Evolutionary conservation across 805 yeast species (phyloP).

Genomic region (Sugiyamaella valdiviana): DNA sequence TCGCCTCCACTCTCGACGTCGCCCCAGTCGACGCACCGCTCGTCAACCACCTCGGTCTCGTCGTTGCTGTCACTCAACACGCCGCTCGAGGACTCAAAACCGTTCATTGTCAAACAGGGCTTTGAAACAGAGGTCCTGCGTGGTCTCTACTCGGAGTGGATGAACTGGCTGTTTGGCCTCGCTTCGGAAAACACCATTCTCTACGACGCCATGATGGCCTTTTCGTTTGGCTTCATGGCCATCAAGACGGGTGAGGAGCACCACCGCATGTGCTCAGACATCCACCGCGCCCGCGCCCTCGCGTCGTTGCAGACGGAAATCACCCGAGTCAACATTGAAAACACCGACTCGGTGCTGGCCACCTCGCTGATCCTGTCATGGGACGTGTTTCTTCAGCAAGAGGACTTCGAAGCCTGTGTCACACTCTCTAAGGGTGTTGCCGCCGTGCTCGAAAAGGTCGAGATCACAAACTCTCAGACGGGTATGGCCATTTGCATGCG

Average conservation of each 20-base stretch:
- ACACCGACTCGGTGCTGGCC: conserved; percentile 21
- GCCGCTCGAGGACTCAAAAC: conserved; percentile 3
- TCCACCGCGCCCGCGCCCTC: conserved; percentile 23
- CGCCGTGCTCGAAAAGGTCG: conserved; percentile 24
- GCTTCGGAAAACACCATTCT: conserved; percentile 21
- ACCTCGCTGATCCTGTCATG: conserved; percentile 26
- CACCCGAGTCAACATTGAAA: conserved; percentile 12
- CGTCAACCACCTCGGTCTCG: conserved; percentile 5
- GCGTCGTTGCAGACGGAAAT: conserved; percentile 20
- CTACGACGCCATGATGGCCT: conserved; percentile 26
- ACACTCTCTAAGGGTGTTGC: conserved; percentile 26
- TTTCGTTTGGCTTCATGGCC: conserved; percentile 23
- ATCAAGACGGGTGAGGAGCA: conserved; percentile 16
- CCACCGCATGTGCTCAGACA: conserved; percentile 16
- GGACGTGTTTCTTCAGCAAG: conserved; percentile 28
- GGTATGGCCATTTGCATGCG: conserved; percentile 25
- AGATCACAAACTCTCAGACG: conserved; percentile 18
- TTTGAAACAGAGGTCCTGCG: conserved; percentile 25
- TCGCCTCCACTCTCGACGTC: background rate
- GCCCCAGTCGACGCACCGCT: conserved; percentile 6
- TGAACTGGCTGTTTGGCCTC: conserved; percentile 16
- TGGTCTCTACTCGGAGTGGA: conserved; percentile 23
- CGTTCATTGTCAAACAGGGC: conserved; percentile 22
- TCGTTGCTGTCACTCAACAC: conserved; percentile 2
- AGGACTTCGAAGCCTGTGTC: conserved; percentile 21